phyloP scores from a whole-genome alignment of 176 grass and related monocot genomes.

The Lolium multiflorum region DNA sequence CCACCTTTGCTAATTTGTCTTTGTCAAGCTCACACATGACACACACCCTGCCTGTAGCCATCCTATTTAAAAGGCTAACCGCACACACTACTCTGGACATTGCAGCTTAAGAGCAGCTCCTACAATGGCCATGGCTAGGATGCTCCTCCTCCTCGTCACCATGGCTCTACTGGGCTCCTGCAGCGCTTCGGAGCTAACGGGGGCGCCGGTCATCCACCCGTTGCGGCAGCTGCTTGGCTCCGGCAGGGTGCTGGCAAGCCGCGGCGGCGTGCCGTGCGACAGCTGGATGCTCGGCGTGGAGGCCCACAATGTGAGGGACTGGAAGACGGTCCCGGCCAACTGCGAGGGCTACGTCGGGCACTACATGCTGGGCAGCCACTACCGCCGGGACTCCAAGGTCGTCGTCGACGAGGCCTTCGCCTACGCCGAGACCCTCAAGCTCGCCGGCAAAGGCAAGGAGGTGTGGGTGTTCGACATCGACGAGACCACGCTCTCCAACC shows the following conservation, averaged over 20 bases:
- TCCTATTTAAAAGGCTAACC: background rate
- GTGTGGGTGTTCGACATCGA: slow-evolving; percentile 73
- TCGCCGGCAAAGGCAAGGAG: slow-evolving; percentile 59
- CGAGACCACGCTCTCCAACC: slow-evolving; percentile 63
- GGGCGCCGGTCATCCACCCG: slow-evolving; percentile 34
- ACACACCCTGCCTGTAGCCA: too few relatives aligned
- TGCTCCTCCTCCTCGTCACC: slow-evolving; percentile 3
- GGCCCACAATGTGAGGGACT: slow-evolving; percentile 53
- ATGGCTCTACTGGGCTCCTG: background rate
- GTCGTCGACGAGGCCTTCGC: slow-evolving; percentile 56
- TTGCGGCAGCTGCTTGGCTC: slow-evolving; percentile 44
- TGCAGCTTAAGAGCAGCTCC: too few relatives aligned
- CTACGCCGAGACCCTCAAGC: slow-evolving; percentile 39
- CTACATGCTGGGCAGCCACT: slow-evolving; percentile 63
- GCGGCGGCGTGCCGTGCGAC: slow-evolving; percentile 47
- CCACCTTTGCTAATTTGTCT: too few relatives aligned
- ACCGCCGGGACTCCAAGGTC: slow-evolving; percentile 49
- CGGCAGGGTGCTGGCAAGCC: background rate
- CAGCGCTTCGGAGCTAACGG: background rate
- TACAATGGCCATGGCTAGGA: slow-evolving; percentile 33
- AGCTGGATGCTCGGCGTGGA: slow-evolving; percentile 70
- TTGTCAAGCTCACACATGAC: too few relatives aligned
- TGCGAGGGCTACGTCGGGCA: slow-evolving; percentile 56
- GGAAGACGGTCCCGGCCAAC: slow-evolving; percentile 43
- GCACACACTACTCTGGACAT: background rate